These are phyloP conservation scores for Ceratobasidium theobromae DNA, from an alignment of 1,284 basidiomycete genomes.

Conservation along the genomic window DNA sequence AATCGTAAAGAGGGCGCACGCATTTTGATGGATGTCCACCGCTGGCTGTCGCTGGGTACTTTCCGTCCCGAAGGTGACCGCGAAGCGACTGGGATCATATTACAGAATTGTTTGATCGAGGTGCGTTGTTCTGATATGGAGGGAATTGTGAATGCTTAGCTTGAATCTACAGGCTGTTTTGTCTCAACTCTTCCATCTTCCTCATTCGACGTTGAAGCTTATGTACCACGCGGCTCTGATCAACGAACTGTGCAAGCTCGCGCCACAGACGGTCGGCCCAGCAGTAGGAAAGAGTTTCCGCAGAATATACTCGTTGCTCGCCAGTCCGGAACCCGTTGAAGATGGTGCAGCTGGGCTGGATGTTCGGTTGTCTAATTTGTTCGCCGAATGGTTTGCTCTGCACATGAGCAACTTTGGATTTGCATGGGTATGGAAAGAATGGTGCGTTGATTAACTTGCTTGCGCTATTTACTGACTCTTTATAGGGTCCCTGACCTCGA, in stretches of 20 bases:
- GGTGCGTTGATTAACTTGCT: slow-evolving; percentile 54
- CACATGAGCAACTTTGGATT: slow-evolving; percentile 99
- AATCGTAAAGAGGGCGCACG: slow-evolving; percentile 95
- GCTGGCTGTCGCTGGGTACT: slow-evolving; percentile 80
- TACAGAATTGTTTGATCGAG: slow-evolving; percentile 80
- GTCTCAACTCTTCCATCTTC: slow-evolving; percentile 73
- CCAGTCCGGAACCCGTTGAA: slow-evolving; percentile 35
- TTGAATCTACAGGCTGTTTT: slow-evolving; percentile 63
- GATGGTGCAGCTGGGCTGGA: slow-evolving; percentile 72
- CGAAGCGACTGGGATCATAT: slow-evolving; percentile 52
- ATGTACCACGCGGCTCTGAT: slow-evolving; percentile 89
- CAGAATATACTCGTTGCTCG: slow-evolving; percentile 74
- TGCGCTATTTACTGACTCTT: slow-evolving; percentile 19
- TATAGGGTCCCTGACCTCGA: slow-evolving; percentile 82
- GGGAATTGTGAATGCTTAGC: background rate
- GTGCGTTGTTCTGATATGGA: slow-evolving; percentile 44
- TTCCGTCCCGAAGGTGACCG: slow-evolving; percentile 59
- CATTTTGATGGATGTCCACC: slow-evolving; percentile 82
- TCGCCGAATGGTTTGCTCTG: slow-evolving; percentile 92
- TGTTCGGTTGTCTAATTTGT: slow-evolving; percentile 75
- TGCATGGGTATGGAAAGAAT: slow-evolving; percentile 99
- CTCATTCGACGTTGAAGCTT: slow-evolving; percentile 72
- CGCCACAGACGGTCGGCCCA: slow-evolving; percentile 89
- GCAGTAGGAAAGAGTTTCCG: slow-evolving; percentile 95
- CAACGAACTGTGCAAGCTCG: slow-evolving; percentile 91